phyloP scores from a whole-genome alignment of 805 yeast species.

The Candida montana region DNA sequence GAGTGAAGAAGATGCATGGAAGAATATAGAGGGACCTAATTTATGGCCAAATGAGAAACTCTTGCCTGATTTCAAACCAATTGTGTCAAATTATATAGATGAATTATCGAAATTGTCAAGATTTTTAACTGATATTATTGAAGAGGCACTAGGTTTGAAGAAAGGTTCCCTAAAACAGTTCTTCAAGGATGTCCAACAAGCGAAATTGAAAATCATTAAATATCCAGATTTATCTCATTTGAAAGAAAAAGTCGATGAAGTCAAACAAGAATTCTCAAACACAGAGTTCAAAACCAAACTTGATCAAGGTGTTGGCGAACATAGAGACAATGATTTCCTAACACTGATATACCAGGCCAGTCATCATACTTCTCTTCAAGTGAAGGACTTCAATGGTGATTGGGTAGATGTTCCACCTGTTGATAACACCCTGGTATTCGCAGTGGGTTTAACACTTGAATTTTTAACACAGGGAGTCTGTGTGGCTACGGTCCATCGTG shows the following conservation, averaged over 20 bases:
- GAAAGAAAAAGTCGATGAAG: slow-evolving; percentile 23
- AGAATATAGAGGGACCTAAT: slow-evolving; percentile 43
- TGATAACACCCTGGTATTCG: slow-evolving; percentile 38
- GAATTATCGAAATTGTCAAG: slow-evolving; percentile 41
- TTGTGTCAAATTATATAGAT: slow-evolving; percentile 31
- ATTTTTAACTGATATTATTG: slow-evolving; percentile 40
- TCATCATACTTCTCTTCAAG: slow-evolving; percentile 39
- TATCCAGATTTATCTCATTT: slow-evolving; percentile 26
- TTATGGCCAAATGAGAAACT: slow-evolving; percentile 35
- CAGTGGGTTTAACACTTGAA: slow-evolving; percentile 46
- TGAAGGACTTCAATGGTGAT: slow-evolving; percentile 41
- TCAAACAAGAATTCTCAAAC: slow-evolving; percentile 38
- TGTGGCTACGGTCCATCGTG: slow-evolving; percentile 46
- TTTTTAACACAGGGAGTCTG: slow-evolving; percentile 44
- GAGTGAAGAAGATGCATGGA: slow-evolving; percentile 30
- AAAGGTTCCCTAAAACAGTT: slow-evolving; percentile 39
- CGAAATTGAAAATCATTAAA: slow-evolving; percentile 38
- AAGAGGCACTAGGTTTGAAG: slow-evolving; percentile 50
- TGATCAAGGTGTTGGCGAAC: slow-evolving; percentile 39
- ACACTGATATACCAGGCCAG: slow-evolving; percentile 58
- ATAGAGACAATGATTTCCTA: slow-evolving; percentile 58
- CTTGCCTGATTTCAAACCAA: slow-evolving; percentile 32
- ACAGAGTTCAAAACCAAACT: slow-evolving; percentile 36
- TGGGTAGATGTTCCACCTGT: slow-evolving; percentile 42
- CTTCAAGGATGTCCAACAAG: slow-evolving; percentile 38